Evolutionary conservation across 768 basidiomycete species (phyloP).

Genomic region (Boletellus ananiceps): DNA sequence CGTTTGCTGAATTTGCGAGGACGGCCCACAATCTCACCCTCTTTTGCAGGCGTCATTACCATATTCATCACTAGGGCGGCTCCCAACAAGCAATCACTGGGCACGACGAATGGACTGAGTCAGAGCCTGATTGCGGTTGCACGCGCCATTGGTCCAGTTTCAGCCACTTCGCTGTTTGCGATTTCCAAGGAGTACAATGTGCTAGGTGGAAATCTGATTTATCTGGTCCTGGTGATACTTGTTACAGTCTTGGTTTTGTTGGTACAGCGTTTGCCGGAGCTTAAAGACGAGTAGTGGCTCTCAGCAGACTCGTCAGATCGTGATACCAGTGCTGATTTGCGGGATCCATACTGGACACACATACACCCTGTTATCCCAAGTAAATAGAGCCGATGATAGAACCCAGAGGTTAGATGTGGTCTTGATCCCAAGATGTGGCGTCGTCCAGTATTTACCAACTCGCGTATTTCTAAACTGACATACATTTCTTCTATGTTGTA

Average conservation of each 20-base stretch:
- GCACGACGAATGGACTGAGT: conserved; percentile 53
- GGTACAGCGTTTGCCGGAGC: conserved; percentile 19
- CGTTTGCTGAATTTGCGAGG: conserved; percentile 5
- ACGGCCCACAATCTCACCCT: background rate
- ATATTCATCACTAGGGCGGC: conserved; percentile 50
- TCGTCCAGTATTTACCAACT: too few species aligned
- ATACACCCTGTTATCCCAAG: too few species aligned
- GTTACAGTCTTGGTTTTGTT: conserved; percentile 14
- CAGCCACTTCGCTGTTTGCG: conserved; percentile 48
- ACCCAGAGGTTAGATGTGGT: too few species aligned
- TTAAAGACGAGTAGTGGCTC: conserved; percentile 5
- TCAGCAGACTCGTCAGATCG: too few species aligned
- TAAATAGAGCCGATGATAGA: too few species aligned
- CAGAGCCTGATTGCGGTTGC: conserved; percentile 44
- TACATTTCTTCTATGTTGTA: too few species aligned
- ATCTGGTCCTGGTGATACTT: conserved; percentile 37
- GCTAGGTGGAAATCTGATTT: conserved; percentile 47
- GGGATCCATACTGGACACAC: too few species aligned
- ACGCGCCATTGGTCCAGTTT: conserved; percentile 45
- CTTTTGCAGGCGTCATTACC: conserved; percentile 40
- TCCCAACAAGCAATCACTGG: conserved; percentile 48
- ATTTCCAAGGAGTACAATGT: conserved; percentile 44
- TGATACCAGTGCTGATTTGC: too few species aligned
- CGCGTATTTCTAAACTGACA: too few species aligned
- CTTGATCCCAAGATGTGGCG: too few species aligned